phyloP scores from a whole-genome alignment of 257 asterid genomes.

The Henckelia pumila region DNA sequence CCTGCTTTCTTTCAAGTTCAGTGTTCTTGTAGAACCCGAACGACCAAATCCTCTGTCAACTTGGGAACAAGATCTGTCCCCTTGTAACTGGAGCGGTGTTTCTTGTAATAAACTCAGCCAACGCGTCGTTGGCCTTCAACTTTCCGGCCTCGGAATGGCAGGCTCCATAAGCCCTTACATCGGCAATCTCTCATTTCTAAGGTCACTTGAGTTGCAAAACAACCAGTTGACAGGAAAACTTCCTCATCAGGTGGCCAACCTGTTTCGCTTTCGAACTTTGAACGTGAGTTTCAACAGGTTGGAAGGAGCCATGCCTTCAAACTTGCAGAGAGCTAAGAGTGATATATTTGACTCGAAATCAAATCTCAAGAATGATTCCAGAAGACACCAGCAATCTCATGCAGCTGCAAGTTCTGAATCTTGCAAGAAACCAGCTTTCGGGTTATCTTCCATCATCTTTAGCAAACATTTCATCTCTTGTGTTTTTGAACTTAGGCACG shows the following conservation, averaged over 20 bases:
- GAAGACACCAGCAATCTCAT: slow-evolving; percentile 31
- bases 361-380: slow-evolving; percentile 42
- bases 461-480: slow-evolving; percentile 37
- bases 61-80: slow-evolving; percentile 42
- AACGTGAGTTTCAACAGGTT: slow-evolving; percentile 40
- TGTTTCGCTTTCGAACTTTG: slow-evolving; percentile 30
- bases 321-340: slow-evolving; percentile 36
- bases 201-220: slow-evolving; percentile 46
- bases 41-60: slow-evolving; percentile 37
- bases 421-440: slow-evolving; percentile 43
- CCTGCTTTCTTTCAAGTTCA: slow-evolving; percentile 48
- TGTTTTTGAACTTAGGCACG: slow-evolving; percentile 28
- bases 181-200: slow-evolving; percentile 53
- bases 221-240: slow-evolving; percentile 44
- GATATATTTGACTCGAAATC: slow-evolving; percentile 46
- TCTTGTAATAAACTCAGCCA: slow-evolving; percentile 32
- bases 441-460: slow-evolving; percentile 50
- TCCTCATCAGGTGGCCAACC: slow-evolving; percentile 44
- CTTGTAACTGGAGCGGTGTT: slow-evolving; percentile 68
- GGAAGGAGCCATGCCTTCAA: slow-evolving; percentile 38
- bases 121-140: slow-evolving; percentile 41
- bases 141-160: slow-evolving; percentile 36
- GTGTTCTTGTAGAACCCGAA: slow-evolving; percentile 15
- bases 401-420: slow-evolving; percentile 39
- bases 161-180: slow-evolving; percentile 52